Percentiles rank a stretch among this genome's conserved stretches.
These are phyloP conservation scores for Boletus edulis DNA, from an alignment of 768 basidiomycete genomes.

Conservation along the genomic window DNA sequence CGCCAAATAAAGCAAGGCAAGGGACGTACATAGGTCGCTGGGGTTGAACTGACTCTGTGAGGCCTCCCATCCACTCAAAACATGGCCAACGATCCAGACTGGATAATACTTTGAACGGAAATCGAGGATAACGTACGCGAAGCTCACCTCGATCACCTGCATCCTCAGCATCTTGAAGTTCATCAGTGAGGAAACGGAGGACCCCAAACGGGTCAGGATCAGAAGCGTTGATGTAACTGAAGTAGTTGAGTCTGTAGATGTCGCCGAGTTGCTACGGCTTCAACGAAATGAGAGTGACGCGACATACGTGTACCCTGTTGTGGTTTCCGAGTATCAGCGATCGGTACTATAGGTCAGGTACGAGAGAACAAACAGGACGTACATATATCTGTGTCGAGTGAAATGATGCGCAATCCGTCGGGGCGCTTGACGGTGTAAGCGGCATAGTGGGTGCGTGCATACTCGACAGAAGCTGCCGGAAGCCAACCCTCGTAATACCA, in stretches of 20 bases:
- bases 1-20: not conserved
- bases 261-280: not conserved
- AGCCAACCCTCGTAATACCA: slow-evolving; percentile 50
- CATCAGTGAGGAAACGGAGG: slow-evolving; percentile 49
- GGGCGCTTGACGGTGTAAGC: slow-evolving; percentile 44
- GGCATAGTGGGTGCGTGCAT: slow-evolving; percentile 45
- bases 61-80: slow-evolving; percentile 47
- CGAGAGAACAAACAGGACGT: slow-evolving; percentile 4
- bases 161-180: slow-evolving; percentile 53
- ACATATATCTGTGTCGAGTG: slow-evolving; percentile 53
- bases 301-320: slow-evolving; percentile 35
- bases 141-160: slow-evolving; percentile 40
- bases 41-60: slow-evolving; percentile 41
- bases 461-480: slow-evolving; percentile 33
- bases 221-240: slow-evolving; percentile 48
- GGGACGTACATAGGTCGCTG: slow-evolving; percentile 41
- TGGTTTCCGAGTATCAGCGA: no score
- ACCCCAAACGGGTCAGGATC: slow-evolving; percentile 47
- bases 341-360: no score
- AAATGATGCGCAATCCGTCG: slow-evolving; percentile 48
- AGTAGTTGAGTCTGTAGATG: slow-evolving; percentile 39
- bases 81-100: slow-evolving; percentile 54
- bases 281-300: not conserved
- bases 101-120: not conserved
- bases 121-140: not conserved